Conservation (phyloP, 2,329 filamentous ascomycete species). For the Penicillium hordei region DNA sequence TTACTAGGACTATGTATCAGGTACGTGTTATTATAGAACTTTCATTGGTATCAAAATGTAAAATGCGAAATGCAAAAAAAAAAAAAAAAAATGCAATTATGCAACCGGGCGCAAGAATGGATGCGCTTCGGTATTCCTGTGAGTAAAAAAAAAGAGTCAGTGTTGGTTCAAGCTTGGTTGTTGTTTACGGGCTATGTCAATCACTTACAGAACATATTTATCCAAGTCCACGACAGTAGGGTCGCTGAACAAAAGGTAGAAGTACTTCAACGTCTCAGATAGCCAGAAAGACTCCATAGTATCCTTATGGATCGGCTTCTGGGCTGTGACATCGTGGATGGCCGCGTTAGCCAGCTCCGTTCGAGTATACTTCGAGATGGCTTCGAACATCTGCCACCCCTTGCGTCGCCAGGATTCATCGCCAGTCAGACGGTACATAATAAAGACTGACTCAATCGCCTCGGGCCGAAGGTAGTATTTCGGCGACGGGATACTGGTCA, state of each 20-base stretch:
- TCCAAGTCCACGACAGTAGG: constrained; percentile 46
- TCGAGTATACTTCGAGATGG: constrained; percentile 61
- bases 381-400: constrained; percentile 73
- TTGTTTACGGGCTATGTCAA: constrained; percentile 3
- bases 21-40: constrained; percentile 9
- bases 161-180: not conserved
- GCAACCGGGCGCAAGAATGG: constrained; percentile 38
- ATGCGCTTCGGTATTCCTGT: constrained; percentile 44
- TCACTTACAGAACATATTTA: constrained; percentile 48
- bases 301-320: constrained; percentile 50
- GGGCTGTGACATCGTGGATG: constrained; percentile 63
- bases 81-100: constrained; percentile 10
- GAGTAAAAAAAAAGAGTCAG: not conserved
- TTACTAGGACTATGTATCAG: not conserved
- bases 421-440: constrained; percentile 73
- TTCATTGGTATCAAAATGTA: constrained; percentile 28
- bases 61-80: too few relatives aligned
- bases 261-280: constrained; percentile 51
- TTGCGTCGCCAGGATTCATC: constrained; percentile 64
- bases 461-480: constrained; percentile 59
- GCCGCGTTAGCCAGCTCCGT: constrained; percentile 64
- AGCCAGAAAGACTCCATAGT: constrained; percentile 77
- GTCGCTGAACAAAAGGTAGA: constrained; percentile 49
- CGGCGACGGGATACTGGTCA: constrained; percentile 39
- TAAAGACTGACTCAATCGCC: constrained; percentile 77